Evolutionary conservation across 805 yeast genomes (phyloP).

Genomic region (Kodamaea fukazawae): DNA sequence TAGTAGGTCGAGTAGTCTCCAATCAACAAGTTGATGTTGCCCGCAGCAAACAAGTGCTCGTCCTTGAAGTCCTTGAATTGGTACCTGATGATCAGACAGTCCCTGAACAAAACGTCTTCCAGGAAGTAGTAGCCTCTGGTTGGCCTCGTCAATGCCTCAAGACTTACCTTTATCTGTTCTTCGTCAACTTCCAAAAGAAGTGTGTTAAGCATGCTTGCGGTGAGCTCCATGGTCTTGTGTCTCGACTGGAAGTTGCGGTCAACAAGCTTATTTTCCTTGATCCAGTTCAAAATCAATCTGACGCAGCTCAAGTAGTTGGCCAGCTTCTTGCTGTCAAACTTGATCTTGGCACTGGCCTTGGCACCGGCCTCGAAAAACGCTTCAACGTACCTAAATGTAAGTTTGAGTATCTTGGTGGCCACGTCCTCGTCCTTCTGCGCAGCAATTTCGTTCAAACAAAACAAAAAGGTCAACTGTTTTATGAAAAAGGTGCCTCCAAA

Average conservation of each 20-base stretch:
- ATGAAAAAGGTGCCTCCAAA: slow-evolving; percentile 16
- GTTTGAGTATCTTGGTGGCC: slow-evolving; percentile 12
- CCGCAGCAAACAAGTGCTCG: slow-evolving; percentile 35
- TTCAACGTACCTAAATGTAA: slow-evolving; percentile 22
- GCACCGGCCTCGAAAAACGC: slow-evolving; percentile 13
- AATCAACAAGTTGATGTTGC: slow-evolving; percentile 19
- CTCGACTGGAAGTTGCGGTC: slow-evolving; percentile 14
- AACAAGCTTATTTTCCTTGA: slow-evolving; percentile 44
- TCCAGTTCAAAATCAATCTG: slow-evolving; percentile 57
- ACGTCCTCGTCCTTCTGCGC: slow-evolving; percentile 10
- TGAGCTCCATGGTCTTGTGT: slow-evolving; percentile 9
- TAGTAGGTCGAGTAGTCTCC: slow-evolving; percentile 18
- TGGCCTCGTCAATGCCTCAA: slow-evolving; percentile 34
- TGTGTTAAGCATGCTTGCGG: slow-evolving; percentile 16
- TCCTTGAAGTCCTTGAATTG: slow-evolving; percentile 64
- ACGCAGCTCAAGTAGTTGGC: slow-evolving; percentile 15
- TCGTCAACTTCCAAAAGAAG: slow-evolving; percentile 14
- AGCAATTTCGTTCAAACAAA: slow-evolving; percentile 19
- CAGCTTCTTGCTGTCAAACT: not conserved
- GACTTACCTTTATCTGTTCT: slow-evolving; percentile 6
- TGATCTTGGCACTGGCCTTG: slow-evolving; percentile 3
- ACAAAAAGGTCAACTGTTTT: slow-evolving; percentile 24
- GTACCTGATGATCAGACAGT: slow-evolving; percentile 53
- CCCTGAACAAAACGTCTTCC: slow-evolving; percentile 65
- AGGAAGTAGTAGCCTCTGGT: slow-evolving; percentile 51